A percentile compares a stretch with the other conserved stretches of the same genome.
Conservation (phyloP, 257 asterid species). For the Rehmannia glutinosa region DNA sequence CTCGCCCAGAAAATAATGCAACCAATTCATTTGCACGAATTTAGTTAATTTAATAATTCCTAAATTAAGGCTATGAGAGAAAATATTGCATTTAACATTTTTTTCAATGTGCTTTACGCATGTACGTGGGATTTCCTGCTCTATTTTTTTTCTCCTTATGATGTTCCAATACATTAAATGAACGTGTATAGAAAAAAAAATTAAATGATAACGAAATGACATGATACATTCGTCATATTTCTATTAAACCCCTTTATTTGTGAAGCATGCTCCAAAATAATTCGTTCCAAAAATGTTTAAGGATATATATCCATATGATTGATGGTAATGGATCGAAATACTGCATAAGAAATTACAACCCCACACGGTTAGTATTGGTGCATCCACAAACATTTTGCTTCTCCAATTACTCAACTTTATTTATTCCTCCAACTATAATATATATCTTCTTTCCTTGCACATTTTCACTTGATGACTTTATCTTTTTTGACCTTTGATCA, state of each 20-base stretch:
- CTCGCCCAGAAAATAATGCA: neutral
- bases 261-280: too few relatives aligned
- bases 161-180: too few relatives aligned
- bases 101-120: too few relatives aligned
- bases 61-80: neutral
- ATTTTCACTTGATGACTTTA: neutral
- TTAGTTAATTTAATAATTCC: neutral
- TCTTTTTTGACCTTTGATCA: neutral
- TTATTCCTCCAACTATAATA: constrained; percentile 20
- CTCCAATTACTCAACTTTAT: constrained; percentile 22
- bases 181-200: too few relatives aligned
- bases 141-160: too few relatives aligned
- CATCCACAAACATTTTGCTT: constrained; percentile 19
- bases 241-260: too few relatives aligned
- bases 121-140: too few relatives aligned
- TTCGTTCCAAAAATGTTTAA: too few relatives aligned
- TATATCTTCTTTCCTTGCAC: too few relatives aligned
- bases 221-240: too few relatives aligned
- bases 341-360: constrained; percentile 18
- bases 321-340: neutral
- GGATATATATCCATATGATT: neutral
- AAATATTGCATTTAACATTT: too few relatives aligned
- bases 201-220: too few relatives aligned
- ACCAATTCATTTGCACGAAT: neutral
- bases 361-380: constrained; percentile 34